Percentiles rank a stretch among this genome's conserved stretches.
phyloP scores from a whole-genome alignment of 1,139 yeast genomes.

The Scheffersomyces illinoinensis region DNA sequence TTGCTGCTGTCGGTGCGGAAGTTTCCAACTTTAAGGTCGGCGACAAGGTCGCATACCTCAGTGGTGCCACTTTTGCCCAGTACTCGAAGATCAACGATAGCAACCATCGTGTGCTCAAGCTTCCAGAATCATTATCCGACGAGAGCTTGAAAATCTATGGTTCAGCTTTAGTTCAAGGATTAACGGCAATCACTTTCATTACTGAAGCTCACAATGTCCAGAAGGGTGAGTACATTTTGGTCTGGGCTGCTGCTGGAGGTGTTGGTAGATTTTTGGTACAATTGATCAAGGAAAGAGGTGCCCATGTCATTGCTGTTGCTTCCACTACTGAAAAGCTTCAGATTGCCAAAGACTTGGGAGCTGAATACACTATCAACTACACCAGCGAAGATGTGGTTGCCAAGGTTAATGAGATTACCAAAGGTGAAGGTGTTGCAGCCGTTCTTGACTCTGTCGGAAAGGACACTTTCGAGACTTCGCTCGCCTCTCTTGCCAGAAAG shows the following conservation, averaged over 20 bases:
- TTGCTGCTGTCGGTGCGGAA: slow-evolving; percentile 64
- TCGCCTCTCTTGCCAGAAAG: slow-evolving; percentile 62
- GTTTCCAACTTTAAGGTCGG: slow-evolving; percentile 65
- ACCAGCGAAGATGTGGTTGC: slow-evolving; percentile 55
- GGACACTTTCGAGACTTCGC: slow-evolving; percentile 66
- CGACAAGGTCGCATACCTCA: slow-evolving; percentile 65
- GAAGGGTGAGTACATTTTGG: slow-evolving; percentile 66
- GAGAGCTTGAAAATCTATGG: slow-evolving; percentile 56
- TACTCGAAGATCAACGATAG: slow-evolving; percentile 52
- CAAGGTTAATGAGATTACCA: slow-evolving; percentile 65
- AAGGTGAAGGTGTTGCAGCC: slow-evolving; percentile 70
- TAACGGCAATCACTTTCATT: slow-evolving; percentile 74
- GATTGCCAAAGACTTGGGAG: slow-evolving; percentile 68
- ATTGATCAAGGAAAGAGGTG: slow-evolving; percentile 62
- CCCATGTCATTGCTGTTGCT: slow-evolving; percentile 80
- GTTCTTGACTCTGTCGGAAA: slow-evolving; percentile 84
- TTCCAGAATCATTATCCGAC: slow-evolving; percentile 49
- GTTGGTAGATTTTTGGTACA: slow-evolving; percentile 75
- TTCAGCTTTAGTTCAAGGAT: slow-evolving; percentile 65
- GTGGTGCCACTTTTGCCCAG: slow-evolving; percentile 64
- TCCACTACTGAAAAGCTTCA: slow-evolving; percentile 68
- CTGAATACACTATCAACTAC: slow-evolving; percentile 68
- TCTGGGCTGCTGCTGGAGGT: slow-evolving; percentile 96
- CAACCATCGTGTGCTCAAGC: slow-evolving; percentile 38
- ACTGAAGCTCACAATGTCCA: slow-evolving; percentile 66